Evolutionary conservation across 139 green algal species (phyloP).

Genomic region (Eudorina sp.): DNA sequence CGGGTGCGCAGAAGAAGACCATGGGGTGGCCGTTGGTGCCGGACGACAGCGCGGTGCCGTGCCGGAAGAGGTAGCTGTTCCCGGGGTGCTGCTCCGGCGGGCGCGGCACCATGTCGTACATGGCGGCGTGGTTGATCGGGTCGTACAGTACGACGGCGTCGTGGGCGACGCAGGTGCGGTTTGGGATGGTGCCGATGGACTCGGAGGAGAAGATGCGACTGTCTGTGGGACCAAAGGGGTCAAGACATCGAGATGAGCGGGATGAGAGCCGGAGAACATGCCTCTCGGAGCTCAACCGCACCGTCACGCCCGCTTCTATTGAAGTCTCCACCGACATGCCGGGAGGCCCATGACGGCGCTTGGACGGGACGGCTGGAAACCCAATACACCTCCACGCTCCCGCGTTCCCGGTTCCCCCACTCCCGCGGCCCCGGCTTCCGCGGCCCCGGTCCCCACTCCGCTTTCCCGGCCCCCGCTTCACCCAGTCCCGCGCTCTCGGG

Average conservation of each 20-base stretch:
- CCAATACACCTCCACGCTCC: too few relatives aligned
- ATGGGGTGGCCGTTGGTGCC: slow-evolving; percentile 15
- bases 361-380: too few relatives aligned
- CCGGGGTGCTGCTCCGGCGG: slow-evolving; percentile 56
- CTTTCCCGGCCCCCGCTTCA: too few relatives aligned
- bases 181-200: slow-evolving; percentile 2
- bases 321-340: too few relatives aligned
- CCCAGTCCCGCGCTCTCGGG: too few relatives aligned
- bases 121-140: slow-evolving; percentile 42
- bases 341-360: too few relatives aligned
- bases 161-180: slow-evolving; percentile 45
- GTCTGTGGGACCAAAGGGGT: neutral
- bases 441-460: too few relatives aligned
- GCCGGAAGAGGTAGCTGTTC: slow-evolving; percentile 55
- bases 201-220: slow-evolving; percentile 13
- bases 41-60: slow-evolving; percentile 1
- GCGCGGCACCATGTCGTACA: slow-evolving; percentile 61
- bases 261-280: neutral
- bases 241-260: neutral
- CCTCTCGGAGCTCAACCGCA: too few relatives aligned
- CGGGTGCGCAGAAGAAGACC: slow-evolving; percentile 49
- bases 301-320: too few relatives aligned
- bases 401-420: too few relatives aligned
- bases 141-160: slow-evolving; percentile 53
- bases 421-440: too few relatives aligned